These are phyloP conservation scores for Orbilia blumenaviensis DNA, from an alignment of 2,329 filamentous ascomycete genomes.

Conservation along the genomic window DNA sequence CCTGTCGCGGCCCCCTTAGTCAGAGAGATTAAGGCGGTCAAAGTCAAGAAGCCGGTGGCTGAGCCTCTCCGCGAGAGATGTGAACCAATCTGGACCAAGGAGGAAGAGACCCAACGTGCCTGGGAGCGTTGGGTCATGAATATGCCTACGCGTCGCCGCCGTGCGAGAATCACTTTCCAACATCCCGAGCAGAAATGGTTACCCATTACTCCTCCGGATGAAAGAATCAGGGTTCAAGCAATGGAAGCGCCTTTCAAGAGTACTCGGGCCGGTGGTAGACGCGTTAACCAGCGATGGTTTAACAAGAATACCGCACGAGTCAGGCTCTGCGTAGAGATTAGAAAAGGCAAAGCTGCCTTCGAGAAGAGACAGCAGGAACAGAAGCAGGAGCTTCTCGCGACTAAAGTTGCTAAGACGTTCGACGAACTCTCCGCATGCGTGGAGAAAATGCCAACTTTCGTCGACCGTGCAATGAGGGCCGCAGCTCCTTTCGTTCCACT, in stretches of 20 bases:
- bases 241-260: too few relatives aligned
- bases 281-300: slow-evolving; percentile 8
- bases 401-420: background rate
- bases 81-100: background rate
- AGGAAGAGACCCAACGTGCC: background rate
- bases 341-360: background rate
- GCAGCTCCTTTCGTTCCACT: background rate
- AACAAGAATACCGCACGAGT: background rate
- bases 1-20: background rate
- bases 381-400: background rate
- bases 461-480: background rate
- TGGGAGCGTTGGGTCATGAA: too few relatives aligned
- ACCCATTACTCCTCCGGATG: too few relatives aligned
- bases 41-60: background rate
- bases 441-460: background rate
- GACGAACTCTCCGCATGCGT: background rate
- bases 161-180: too few relatives aligned
- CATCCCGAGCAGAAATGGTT: too few relatives aligned
- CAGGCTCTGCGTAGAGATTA: too few relatives aligned
- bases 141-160: too few relatives aligned
- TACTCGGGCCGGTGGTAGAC: too few relatives aligned
- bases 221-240: too few relatives aligned
- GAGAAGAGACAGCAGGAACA: background rate
- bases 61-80: background rate
- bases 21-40: slow-evolving; percentile 1